phyloP scores from a whole-genome alignment of 768 basidiomycete genomes.

The Mycena leptocephala region DNA sequence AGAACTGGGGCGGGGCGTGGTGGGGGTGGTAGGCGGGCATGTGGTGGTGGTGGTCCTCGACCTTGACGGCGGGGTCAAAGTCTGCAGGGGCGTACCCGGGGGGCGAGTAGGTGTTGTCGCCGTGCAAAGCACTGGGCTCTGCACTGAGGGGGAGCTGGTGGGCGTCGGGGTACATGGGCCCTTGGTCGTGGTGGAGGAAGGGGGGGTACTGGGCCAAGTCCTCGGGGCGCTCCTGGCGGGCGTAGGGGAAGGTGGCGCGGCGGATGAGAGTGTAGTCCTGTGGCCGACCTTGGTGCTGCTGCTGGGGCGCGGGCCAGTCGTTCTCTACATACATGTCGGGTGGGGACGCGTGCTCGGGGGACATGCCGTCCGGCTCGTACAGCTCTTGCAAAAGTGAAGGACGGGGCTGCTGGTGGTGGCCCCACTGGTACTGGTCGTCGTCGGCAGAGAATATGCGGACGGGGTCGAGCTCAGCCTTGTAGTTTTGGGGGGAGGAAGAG shows the following conservation, averaged over 20 bases:
- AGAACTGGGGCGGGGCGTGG: slow-evolving; percentile 37
- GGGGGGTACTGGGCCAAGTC: slow-evolving; percentile 56
- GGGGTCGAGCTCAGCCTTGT: slow-evolving; percentile 55
- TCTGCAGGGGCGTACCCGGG: slow-evolving; percentile 58
- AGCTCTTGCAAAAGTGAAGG: slow-evolving; percentile 80
- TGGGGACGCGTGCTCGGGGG: slow-evolving; percentile 51
- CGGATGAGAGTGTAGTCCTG: slow-evolving; percentile 69
- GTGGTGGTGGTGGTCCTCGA: slow-evolving; percentile 82
- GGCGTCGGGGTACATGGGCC: slow-evolving; percentile 49
- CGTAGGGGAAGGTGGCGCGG: slow-evolving; percentile 84
- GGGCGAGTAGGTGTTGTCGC: slow-evolving; percentile 57
- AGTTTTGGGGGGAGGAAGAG: slow-evolving; percentile 46
- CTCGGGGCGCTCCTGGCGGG: slow-evolving; percentile 79
- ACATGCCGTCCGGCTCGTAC: slow-evolving; percentile 72
- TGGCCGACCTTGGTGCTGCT: slow-evolving; percentile 40
- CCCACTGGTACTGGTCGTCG: slow-evolving; percentile 44
- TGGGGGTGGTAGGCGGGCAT: slow-evolving; percentile 66
- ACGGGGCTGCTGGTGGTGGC: slow-evolving; percentile 47
- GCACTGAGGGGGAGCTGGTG: slow-evolving; percentile 42
- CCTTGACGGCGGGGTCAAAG: slow-evolving; percentile 72
- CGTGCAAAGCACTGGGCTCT: slow-evolving; percentile 50
- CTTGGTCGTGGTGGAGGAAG: slow-evolving; percentile 59
- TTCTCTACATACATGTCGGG: slow-evolving; percentile 48
- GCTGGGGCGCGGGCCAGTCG: slow-evolving; percentile 36
- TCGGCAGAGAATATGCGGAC: slow-evolving; percentile 66